Percentiles rank a stretch among this genome's conserved stretches.
Evolutionary conservation across 208 protist species (phyloP).

Genomic region (Leishmania tropica): DNA sequence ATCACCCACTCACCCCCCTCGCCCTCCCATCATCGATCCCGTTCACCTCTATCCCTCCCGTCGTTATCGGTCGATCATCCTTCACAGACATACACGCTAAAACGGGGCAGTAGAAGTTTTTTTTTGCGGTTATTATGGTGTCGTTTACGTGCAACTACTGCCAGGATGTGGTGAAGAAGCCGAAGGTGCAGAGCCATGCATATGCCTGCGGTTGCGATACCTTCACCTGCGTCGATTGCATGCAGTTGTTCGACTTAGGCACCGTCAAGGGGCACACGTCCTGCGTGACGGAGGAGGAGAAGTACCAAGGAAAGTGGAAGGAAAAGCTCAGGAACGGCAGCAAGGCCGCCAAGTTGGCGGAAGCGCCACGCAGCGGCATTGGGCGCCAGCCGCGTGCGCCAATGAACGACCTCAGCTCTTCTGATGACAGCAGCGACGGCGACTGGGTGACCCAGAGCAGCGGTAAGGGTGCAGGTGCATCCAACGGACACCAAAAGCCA

Average conservation of each 20-base stretch:
- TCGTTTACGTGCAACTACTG: constrained; percentile 88
- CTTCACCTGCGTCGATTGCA: constrained; percentile 93
- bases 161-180: constrained; percentile 92
- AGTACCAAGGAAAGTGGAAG: constrained; percentile 88
- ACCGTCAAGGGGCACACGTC: constrained; percentile 82
- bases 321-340: constrained; percentile 37
- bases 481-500: neutral
- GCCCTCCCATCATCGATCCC: neutral
- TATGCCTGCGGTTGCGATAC: constrained; percentile 46
- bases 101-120: neutral
- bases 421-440: constrained; percentile 41
- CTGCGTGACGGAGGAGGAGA: constrained; percentile 84
- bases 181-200: constrained; percentile 76
- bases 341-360: neutral
- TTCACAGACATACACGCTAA: neutral
- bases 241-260: constrained; percentile 73
- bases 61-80: neutral
- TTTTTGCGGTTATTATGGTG: constrained; percentile 57
- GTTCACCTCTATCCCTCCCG: neutral
- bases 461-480: neutral
- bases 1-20: neutral
- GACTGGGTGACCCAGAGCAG: constrained; percentile 39
- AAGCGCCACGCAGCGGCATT: constrained; percentile 12
- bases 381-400: constrained; percentile 39
- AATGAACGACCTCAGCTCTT: constrained; percentile 52